Evolutionary conservation across 306 rosid species (phyloP).

Genomic region (Lagenaria siceraria): DNA sequence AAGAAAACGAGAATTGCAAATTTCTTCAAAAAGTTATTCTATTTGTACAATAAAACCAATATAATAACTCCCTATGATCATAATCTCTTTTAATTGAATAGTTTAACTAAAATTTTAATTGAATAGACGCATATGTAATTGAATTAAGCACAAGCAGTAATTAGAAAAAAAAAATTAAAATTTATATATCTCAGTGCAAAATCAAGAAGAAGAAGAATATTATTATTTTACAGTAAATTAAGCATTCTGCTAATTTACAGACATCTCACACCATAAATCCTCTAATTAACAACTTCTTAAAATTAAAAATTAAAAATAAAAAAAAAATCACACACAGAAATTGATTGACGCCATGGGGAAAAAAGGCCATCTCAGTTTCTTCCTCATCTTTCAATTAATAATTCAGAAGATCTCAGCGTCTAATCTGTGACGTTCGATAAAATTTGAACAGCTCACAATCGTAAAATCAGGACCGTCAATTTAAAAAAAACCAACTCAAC

Average conservation of each 20-base stretch:
- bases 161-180: background rate
- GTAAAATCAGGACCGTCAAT: conserved; percentile 1
- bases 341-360: background rate
- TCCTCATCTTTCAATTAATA: conserved; percentile 1
- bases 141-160: background rate
- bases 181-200: no score
- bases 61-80: no score
- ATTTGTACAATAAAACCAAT: no score
- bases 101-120: no score
- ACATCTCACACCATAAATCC: background rate
- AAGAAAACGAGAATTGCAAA: no score
- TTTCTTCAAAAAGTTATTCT: no score
- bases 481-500: background rate
- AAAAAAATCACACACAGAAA: background rate
- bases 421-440: conserved; percentile 3
- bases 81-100: no score
- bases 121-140: background rate
- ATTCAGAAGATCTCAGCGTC: background rate
- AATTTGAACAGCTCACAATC: conserved; percentile 1
- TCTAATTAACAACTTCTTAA: background rate
- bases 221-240: background rate
- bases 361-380: background rate
- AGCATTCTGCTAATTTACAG: background rate
- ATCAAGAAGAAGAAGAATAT: background rate
- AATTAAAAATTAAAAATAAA: background rate